Evolutionary conservation across 108 stramenopile genomes (phyloP), one percentile per base, ranked within the genome.

Genomic region (Bacterosira constricta): DNA sequence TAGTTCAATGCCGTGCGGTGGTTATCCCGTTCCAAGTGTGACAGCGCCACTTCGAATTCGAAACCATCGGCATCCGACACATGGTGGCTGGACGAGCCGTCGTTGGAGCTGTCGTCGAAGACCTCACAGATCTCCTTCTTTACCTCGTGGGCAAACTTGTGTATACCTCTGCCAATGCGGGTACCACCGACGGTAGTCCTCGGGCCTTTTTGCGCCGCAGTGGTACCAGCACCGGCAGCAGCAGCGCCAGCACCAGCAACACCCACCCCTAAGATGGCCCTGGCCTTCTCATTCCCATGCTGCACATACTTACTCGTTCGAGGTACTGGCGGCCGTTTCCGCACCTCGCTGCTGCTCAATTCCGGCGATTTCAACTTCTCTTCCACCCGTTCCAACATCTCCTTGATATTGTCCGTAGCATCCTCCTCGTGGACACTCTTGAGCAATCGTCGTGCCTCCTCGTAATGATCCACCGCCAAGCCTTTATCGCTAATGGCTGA

Each of bases 1-100:
- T 78, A 63, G 51, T 70, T 78, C 30, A 78, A 37, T 39, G 77
- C 77, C 23, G 77, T 70, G 25, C 68, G 68, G 57, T 78, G 77
- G 59, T 78, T 69, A 42, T 70, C 52, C 7, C 77, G 54, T 23
- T 78, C 69, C 31, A 78, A 50, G 39, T 78, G 63, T 36, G 46
- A 49, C 23, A 70, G 70, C 0, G 77, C 56, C 12, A 65, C 31
- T 57, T 64, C 69, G 15, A 70, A 70, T 11, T 37, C 2, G 2
- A n/a, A n/a, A n/a, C 12, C 9, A 6, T 42, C 41, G 41, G 41
- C 9, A n/a, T 42, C 41, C 4, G 41, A 42, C 8, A 42, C n/a
- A 42, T 2, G 8, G 8, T 11, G 2, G 15, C 15, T 8, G 41
- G 41, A n/a, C 41, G 10, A 42, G 8, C 41, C 15, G 1, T 42